Evolutionary conservation across 345 rosid genomes (phyloP).

Genomic region (Gynandropsis gynandra): DNA sequence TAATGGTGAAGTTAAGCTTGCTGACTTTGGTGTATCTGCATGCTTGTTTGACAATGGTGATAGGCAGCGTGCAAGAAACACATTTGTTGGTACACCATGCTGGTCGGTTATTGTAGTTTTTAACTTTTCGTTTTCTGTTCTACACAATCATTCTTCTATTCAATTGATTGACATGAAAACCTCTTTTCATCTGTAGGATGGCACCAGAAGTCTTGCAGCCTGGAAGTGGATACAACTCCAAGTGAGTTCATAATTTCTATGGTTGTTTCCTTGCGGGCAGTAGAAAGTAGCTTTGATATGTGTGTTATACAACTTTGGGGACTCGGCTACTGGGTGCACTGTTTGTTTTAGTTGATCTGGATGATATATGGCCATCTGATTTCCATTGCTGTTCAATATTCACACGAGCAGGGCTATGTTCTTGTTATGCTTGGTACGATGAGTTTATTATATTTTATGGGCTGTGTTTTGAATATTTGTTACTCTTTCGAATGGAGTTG

Average conservation of each 20-base stretch:
- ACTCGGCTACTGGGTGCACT: background rate
- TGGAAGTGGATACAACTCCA: slow-evolving; percentile 94
- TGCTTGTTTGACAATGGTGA: slow-evolving; percentile 97
- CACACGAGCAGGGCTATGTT: too few relatives aligned
- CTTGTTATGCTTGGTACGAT: too few relatives aligned
- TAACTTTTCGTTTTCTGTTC: background rate
- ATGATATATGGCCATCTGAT: too few relatives aligned
- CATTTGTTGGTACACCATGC: slow-evolving; percentile 99
- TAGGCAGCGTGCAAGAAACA: slow-evolving; percentile 91
- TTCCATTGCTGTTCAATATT: too few relatives aligned
- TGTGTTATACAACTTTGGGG: slow-evolving; percentile 6
- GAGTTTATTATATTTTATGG: too few relatives aligned
- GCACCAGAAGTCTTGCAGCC: slow-evolving; percentile 99
- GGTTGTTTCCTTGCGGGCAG: background rate
- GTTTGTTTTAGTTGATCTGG: too few relatives aligned
- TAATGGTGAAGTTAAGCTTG: slow-evolving; percentile 82
- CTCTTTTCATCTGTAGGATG: slow-evolving; percentile 61
- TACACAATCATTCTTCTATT: slow-evolving; percentile 4
- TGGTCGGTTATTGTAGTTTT: slow-evolving; percentile 43
- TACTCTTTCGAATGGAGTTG: background rate
- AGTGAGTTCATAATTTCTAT: slow-evolving; percentile 50
- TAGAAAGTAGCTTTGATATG: slow-evolving; percentile 7
- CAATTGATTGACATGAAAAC: slow-evolving; percentile 2
- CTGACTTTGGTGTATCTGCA: slow-evolving; percentile 98
- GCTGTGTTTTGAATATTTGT: background rate